Evolutionary conservation across 2,329 filamentous ascomycete genomes (phyloP).

Genomic region (Bipolaris oryzae): DNA sequence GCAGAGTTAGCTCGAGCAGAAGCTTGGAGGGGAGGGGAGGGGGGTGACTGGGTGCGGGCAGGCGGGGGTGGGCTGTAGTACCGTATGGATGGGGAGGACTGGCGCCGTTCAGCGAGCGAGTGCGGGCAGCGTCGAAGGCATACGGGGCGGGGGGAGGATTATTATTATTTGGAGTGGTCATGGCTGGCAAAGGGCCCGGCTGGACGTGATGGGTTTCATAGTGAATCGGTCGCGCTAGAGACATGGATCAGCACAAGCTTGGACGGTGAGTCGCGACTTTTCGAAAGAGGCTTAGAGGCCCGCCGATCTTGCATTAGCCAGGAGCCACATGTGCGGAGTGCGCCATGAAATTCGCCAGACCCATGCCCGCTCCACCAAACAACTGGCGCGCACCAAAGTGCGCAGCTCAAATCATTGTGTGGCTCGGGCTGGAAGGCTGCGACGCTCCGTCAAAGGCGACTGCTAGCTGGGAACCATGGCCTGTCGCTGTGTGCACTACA

Average conservation of each 20-base stretch:
- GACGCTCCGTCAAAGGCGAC: slow-evolving; percentile 2
- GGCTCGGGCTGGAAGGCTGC: slow-evolving; percentile 10
- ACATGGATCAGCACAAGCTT: slow-evolving; percentile 24
- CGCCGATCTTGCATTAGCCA: slow-evolving; percentile 32
- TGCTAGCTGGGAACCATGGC: slow-evolving; percentile 5
- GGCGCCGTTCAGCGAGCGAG: slow-evolving; percentile 51
- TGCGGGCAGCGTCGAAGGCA: slow-evolving; percentile 51
- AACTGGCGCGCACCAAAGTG: slow-evolving; percentile 14
- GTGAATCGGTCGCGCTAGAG: slow-evolving; percentile 37
- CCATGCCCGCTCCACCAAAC: slow-evolving; percentile 16
- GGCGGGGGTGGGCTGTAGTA: slow-evolving; percentile 24
- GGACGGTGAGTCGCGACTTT: slow-evolving; percentile 19
- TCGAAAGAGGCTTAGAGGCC: slow-evolving; percentile 19
- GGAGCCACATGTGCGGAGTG: slow-evolving; percentile 37
- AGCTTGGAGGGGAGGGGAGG: background rate
- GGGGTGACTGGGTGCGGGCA: slow-evolving; percentile 2
- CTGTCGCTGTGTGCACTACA: slow-evolving; percentile 10
- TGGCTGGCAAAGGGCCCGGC: slow-evolving; percentile 42
- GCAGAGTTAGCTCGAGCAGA: slow-evolving; percentile 31
- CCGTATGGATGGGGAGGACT: slow-evolving; percentile 44
- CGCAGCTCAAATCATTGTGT: slow-evolving; percentile 8
- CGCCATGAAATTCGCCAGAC: slow-evolving; percentile 27
- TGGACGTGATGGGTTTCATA: slow-evolving; percentile 37
- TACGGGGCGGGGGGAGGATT: slow-evolving; percentile 47
- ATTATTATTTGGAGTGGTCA: slow-evolving; percentile 39